Evolutionary conservation across 306 rosid genomes (phyloP).

Genomic region (Calophaca sinica): DNA sequence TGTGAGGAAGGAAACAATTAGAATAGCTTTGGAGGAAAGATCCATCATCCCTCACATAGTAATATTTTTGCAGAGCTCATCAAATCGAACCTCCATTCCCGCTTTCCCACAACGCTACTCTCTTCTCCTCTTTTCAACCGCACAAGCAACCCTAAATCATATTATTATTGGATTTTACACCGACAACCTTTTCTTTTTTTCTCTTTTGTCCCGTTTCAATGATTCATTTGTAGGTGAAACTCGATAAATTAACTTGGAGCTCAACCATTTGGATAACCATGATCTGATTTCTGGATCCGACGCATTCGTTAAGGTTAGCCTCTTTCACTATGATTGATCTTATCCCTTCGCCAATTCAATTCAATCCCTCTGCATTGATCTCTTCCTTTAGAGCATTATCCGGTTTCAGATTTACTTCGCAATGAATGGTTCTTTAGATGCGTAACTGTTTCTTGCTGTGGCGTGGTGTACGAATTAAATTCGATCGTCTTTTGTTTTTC

Average conservation of each 20-base stretch:
- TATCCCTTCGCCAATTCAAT: conserved; percentile 19
- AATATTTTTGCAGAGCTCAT: conserved; percentile 44
- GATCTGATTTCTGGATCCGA: conserved; percentile 56
- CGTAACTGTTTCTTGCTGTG: conserved; percentile 12
- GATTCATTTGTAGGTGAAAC: conserved; percentile 28
- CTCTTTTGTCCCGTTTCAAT: not conserved
- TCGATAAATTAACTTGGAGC: conserved; percentile 30
- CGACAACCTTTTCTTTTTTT: not conserved
- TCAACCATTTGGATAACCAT: conserved; percentile 45
- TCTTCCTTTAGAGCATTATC: not conserved
- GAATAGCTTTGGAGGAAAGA: conserved; percentile 47
- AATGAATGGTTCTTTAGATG: conserved; percentile 19
- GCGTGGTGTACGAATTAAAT: not conserved
- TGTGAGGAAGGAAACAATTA: conserved; percentile 16
- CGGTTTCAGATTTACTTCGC: conserved; percentile 35
- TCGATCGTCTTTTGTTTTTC: conserved; percentile 17
- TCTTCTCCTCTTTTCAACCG: conserved; percentile 28
- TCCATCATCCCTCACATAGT: conserved; percentile 40
- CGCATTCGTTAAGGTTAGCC: conserved; percentile 44
- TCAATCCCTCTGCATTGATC: conserved; percentile 48
- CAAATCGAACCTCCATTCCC: conserved; percentile 48
- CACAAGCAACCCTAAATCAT: not conserved
- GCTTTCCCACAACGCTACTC: not conserved
- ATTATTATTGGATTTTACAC: not conserved
- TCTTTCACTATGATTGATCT: conserved; percentile 37